These are phyloP conservation scores for Sporothrix schenckii DNA, from an alignment of 2,329 filamentous ascomycete species.

Conservation along the genomic window DNA sequence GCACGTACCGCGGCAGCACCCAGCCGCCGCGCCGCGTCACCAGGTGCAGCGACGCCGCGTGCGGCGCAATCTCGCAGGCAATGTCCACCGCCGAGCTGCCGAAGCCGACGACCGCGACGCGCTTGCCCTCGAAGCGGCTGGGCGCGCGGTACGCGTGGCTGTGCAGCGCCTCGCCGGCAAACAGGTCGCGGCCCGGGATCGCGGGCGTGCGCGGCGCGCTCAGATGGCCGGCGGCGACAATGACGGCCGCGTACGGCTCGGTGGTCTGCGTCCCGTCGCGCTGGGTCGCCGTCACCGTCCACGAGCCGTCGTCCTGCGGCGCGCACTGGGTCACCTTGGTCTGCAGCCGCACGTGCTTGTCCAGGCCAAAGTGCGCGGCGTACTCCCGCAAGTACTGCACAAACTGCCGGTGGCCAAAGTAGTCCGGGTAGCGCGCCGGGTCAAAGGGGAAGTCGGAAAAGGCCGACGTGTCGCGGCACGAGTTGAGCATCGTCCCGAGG, in stretches of 20 bases:
- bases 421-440: constrained; percentile 45
- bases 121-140: constrained; percentile 44
- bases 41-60: constrained; percentile 44
- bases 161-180: constrained; percentile 45
- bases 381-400: constrained; percentile 46
- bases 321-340: constrained; percentile 43
- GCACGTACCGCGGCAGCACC: constrained; percentile 46
- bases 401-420: constrained; percentile 44
- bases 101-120: constrained; percentile 45
- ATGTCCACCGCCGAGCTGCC: constrained; percentile 48
- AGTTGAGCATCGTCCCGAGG: constrained; percentile 44
- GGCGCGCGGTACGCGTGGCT: constrained; percentile 46
- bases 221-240: constrained; percentile 44
- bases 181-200: constrained; percentile 42
- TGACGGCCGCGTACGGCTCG: constrained; percentile 42
- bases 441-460: constrained; percentile 49
- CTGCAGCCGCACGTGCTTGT: constrained; percentile 43
- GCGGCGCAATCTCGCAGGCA: constrained; percentile 44
- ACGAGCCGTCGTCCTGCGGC: constrained; percentile 39
- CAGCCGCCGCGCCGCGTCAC: constrained; percentile 46
- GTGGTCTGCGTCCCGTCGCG: constrained; percentile 21
- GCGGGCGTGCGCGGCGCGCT: constrained; percentile 39
- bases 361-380: constrained; percentile 44
- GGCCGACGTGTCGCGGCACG: constrained; percentile 45
- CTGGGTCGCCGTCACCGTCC: constrained; percentile 39